Percentiles rank a stretch among this genome's conserved stretches.
These are phyloP conservation scores for Galerina marginata DNA, from an alignment of 768 basidiomycete species.

Conservation along the genomic window DNA sequence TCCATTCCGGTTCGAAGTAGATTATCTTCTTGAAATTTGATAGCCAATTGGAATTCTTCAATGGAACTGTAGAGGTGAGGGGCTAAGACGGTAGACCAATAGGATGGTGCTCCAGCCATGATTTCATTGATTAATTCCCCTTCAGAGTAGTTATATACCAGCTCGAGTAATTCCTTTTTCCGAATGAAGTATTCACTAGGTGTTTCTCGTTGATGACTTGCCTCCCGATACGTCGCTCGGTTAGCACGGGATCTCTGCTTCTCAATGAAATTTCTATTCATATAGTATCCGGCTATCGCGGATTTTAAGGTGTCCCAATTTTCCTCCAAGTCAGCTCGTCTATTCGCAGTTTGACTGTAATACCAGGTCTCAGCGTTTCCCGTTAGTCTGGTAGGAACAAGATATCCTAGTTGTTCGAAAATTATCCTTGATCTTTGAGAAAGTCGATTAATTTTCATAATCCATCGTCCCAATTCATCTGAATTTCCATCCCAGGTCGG, in stretches of 20 bases:
- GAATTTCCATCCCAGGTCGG: conserved; percentile 39
- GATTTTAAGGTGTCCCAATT: conserved; percentile 30
- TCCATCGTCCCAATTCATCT: conserved; percentile 31
- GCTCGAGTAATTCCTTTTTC: conserved; percentile 28
- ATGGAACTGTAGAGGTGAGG: conserved; percentile 25
- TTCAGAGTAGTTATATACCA: conserved; percentile 20
- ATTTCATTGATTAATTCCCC: conserved; percentile 38
- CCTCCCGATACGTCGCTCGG: conserved; percentile 32
- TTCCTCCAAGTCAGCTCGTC: conserved; percentile 5
- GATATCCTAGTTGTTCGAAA: conserved; percentile 31
- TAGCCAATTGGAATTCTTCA: conserved; percentile 25
- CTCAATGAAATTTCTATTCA: conserved; percentile 33
- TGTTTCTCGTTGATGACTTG: conserved; percentile 26
- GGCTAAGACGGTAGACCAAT: conserved; percentile 32
- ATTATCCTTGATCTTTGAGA: conserved; percentile 22
- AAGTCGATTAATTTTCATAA: conserved; percentile 32
- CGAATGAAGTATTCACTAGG: conserved; percentile 41
- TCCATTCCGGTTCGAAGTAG: conserved; percentile 10
- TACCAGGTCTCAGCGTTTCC: conserved; percentile 36
- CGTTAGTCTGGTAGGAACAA: conserved; percentile 33
- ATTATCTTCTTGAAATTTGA: conserved; percentile 29
- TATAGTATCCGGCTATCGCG: conserved; percentile 27
- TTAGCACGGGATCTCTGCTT: conserved; percentile 31
- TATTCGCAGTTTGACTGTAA: conserved; percentile 22
- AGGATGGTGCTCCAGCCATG: conserved; percentile 37